Evolutionary conservation across 257 asterid genomes (phyloP).

Genomic region (Solanum corneliomulleri): DNA sequence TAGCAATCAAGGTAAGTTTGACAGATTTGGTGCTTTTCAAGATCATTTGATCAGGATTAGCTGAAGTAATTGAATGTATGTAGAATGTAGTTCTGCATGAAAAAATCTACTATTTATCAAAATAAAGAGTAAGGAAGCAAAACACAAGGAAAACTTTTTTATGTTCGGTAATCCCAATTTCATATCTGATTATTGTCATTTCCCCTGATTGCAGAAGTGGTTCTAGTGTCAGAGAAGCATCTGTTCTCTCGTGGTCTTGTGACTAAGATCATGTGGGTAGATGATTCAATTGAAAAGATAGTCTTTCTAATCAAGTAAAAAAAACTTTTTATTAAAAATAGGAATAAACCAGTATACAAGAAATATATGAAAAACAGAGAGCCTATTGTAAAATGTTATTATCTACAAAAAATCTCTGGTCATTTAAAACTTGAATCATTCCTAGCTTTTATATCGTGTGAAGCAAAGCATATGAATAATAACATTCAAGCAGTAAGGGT

Average conservation of each 20-base stretch:
- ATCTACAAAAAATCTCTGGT: not conserved
- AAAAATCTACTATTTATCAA: not conserved
- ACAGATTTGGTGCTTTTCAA: not conserved
- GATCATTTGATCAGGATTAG: not conserved
- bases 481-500: not conserved
- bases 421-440: not conserved
- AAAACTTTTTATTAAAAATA: not conserved
- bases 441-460: not conserved
- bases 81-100: not conserved
- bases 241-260: not conserved
- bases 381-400: not conserved
- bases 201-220: not conserved
- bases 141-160: not conserved
- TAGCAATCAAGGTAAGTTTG: slow-evolving; percentile 65
- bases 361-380: not conserved
- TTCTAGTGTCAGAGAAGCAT: not conserved
- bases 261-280: not conserved
- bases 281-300: not conserved
- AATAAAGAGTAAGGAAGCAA: not conserved
- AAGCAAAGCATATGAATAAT: not conserved
- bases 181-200: not conserved
- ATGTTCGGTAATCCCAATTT: not conserved
- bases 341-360: not conserved
- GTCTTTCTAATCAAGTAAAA: not conserved
- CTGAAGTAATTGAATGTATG: not conserved